Base-by-base conservation (phyloP, 441 rosid genomes). In the Rhodomyrtus psidioides region DNA sequence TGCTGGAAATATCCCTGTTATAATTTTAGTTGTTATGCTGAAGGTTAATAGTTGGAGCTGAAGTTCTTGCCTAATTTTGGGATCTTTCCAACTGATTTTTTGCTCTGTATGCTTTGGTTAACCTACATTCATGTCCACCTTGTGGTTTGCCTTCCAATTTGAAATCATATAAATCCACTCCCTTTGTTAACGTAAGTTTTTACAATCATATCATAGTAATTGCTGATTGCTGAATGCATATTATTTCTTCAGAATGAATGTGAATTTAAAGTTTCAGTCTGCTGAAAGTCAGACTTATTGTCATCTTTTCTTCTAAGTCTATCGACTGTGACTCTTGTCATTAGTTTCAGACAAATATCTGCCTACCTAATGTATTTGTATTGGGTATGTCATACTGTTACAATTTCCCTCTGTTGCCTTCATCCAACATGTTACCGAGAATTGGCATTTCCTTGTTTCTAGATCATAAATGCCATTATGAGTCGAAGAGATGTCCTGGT, bases 401-500 rank as follows among this genome's bases (percentile, higher is more conserved):
- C 58, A 55, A 55, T 55, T 30, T 62, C 75, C 44, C 9, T 27
- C 10, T 76, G 39, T 34, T 59, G 82, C 54, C 54, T 53, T 62
- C 62, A 26, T 12, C 44, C 42, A 65, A 26, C 60, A 6, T 82
- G 82, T 85, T 62, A 46, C 82, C 10, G 54, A 82, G 12, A 82
- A 51, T 65, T 54, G 54, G 3, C 55, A 44, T 42, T 39, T 74
- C 83, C 55, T 83, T 86, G 82, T 83, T 49, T 75, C 28, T 89
- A 97, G 99, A 96, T 96, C 26, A 87, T 97, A 87, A 97, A 97
- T 93, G 97, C 95, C 60, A 86, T 94, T 87, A 93, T 95, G 98
- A 91, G 96, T 84, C 95, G 95, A 88, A 92, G 94, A 88, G 98
- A 97, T 91, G 98, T 95, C 55, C 89, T 97, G 82, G 98, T 97